Base-by-base conservation (phyloP, 129 eudicot genomes). In the Flaveria sonorensis region DNA sequence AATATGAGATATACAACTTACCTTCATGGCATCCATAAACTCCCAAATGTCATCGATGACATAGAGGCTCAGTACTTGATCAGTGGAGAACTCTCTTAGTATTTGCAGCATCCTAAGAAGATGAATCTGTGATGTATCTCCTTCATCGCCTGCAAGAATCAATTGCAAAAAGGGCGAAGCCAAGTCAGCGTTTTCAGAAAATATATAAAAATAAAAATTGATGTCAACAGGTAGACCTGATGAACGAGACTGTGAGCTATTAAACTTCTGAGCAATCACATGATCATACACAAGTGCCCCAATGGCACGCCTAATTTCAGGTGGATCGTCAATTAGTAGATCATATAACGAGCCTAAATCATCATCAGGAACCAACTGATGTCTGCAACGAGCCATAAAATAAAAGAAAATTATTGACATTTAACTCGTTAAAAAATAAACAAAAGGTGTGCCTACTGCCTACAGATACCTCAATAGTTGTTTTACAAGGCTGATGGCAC, bases 11-110 rank as follows among this genome's bases (percentile, higher is more conserved):
- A 70, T 18, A 74, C 30, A 51, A 66, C 96, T 61, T 87, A 89
- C 98, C 74, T 88, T 91, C 99, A 95, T 95, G 70, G 99, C 99
- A 77, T 81, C 88, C 99, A 95, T 95, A 86, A 83, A 95, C 81
- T 95, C 99, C 99, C 99, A 95, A 21, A 91, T 86, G 84, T 95
- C 99, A 81, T 95, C 99, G 68, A 95, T 95, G 85, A 95, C 97
- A 53, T 95, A 95, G 24, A 80, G 84, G 65, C 93, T 89, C 47
- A 95, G 81, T 26, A 89, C 87, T 72, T 88, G 93, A 79, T 91
- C 99, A 42, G 90, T 81, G 61, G 96, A 86, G 72, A 94, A 94
- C 82, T 94, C 99, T 88, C 92, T 85, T 42, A 94, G 83, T 79
- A 94, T 94, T 86, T 91, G 96, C 77, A 89, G 83, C 90, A 94